Base-by-base conservation (phyloP, 257 asterid species). In the Mentha longifolia region DNA sequence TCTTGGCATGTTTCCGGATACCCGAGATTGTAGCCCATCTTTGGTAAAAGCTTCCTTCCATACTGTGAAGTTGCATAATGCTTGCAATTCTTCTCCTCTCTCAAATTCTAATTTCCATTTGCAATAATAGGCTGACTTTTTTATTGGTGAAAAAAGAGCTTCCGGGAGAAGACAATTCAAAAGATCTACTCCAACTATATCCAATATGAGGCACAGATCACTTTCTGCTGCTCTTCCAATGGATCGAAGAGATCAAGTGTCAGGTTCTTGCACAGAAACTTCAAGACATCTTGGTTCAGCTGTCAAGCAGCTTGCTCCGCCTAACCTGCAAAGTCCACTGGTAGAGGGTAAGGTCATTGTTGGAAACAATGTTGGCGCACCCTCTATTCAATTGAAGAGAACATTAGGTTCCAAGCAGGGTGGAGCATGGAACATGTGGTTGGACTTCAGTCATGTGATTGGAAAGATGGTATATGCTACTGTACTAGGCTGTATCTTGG, bases 1-100 rank as follows among this genome's bases (percentile, higher is more conserved):
- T 67, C 97, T 95, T 67, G 76, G 88, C 77, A 75, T 87, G 86
- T 95, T 95, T 78, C 86, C 92, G 54, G 99, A 95, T 83, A 95
- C 96, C 65, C 84, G 82, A 73, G 95, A 89, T 79, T 89, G 96
- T 81, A 80, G 89, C 70, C 83, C 98, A 12, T 89, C 95, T 66
- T 71, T 95, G 87, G 99, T 95, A 84, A 83, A 77, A 82, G 63
- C 73, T 59, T 60, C 67, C 66, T 15, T 65, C 41, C 15, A 42
- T 73, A 52, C 56, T 49, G 54, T 71, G 57, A 65, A 46, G 17
- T 65, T 45, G 61, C 39, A 70, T 60, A 52, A 28, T 46, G 68
- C 33, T 64, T 43, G 62, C 14, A 22, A 17, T 55, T 33, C 30
- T 8, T 47, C 37, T 65, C 2, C 58, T 39, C 65, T 25, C 33